These are phyloP conservation scores for Fusarium xyrophilum DNA, from an alignment of 2,329 filamentous ascomycete species.

Conservation along the genomic window DNA sequence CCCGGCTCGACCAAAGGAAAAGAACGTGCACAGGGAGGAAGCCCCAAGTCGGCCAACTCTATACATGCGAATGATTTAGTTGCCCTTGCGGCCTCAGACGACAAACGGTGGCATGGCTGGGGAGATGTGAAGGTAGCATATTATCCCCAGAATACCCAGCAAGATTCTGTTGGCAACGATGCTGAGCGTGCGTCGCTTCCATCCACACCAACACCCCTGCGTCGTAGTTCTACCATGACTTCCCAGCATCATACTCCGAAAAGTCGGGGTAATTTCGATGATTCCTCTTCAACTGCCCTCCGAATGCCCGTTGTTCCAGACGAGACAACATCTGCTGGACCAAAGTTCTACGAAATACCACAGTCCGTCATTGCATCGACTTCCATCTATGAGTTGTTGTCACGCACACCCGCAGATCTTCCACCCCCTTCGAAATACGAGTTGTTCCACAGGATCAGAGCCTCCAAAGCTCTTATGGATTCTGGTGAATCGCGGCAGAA, in stretches of 20 bases:
- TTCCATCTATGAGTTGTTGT: constrained; percentile 64
- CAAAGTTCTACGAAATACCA: constrained; percentile 70
- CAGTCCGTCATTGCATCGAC: constrained; percentile 59
- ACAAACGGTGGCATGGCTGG: constrained; percentile 75
- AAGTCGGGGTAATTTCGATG: constrained; percentile 47
- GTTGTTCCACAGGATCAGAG: constrained; percentile 80
- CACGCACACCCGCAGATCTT: constrained; percentile 66
- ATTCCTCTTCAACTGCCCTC: constrained; percentile 58
- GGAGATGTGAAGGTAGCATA: constrained; percentile 82
- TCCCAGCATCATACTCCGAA: constrained; percentile 53
- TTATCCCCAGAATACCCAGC: constrained; percentile 60
- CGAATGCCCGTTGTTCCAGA: constrained; percentile 51
- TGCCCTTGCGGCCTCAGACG: constrained; percentile 70
- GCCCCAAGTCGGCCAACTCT: constrained; percentile 58
- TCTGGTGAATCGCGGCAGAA: constrained; percentile 73
- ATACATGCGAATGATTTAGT: constrained; percentile 86
- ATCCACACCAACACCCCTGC: constrained; percentile 76
- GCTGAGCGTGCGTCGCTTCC: constrained; percentile 57
- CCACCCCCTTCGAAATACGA: constrained; percentile 81
- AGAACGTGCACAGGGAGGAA: constrained; percentile 63
- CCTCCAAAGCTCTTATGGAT: constrained; percentile 78
- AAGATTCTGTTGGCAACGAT: constrained; percentile 40
- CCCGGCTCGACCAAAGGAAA: constrained; percentile 73
- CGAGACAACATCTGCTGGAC: constrained; percentile 50
- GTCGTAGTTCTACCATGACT: constrained; percentile 68